These are phyloP conservation scores for Trifolium dubium DNA, from an alignment of 306 rosid genomes.

Conservation along the genomic window DNA sequence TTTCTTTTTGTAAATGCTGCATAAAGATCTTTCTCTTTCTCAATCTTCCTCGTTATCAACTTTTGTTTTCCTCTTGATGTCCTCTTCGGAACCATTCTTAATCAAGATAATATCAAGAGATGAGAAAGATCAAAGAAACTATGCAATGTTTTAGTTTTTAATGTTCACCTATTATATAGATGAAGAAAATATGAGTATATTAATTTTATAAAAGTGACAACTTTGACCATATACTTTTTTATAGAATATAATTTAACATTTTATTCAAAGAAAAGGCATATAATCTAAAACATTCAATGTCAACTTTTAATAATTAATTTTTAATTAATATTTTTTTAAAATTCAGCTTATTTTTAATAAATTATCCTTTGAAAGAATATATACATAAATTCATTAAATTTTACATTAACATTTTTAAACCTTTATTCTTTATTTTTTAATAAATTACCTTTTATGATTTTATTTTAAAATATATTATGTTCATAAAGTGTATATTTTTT, in stretches of 20 bases:
- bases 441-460: too few species aligned
- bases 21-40: neutral
- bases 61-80: conserved; percentile 26
- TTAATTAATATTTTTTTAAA: too few species aligned
- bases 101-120: neutral
- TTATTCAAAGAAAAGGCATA: too few species aligned
- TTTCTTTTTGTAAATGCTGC: neutral
- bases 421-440: too few species aligned
- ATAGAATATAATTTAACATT: neutral
- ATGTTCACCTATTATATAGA: neutral
- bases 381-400: too few species aligned
- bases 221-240: neutral
- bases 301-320: too few species aligned
- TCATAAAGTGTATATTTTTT: too few species aligned
- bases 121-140: neutral
- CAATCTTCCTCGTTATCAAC: neutral
- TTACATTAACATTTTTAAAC: too few species aligned
- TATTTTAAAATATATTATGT: too few species aligned
- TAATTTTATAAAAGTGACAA: neutral
- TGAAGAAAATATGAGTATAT: neutral
- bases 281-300: too few species aligned
- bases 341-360: too few species aligned
- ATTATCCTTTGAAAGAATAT: too few species aligned
- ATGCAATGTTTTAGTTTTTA: neutral
- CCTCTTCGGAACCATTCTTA: neutral